These are phyloP conservation scores for Glaciozyma martinii DNA, from an alignment of 768 basidiomycete genomes.

Conservation along the genomic window DNA sequence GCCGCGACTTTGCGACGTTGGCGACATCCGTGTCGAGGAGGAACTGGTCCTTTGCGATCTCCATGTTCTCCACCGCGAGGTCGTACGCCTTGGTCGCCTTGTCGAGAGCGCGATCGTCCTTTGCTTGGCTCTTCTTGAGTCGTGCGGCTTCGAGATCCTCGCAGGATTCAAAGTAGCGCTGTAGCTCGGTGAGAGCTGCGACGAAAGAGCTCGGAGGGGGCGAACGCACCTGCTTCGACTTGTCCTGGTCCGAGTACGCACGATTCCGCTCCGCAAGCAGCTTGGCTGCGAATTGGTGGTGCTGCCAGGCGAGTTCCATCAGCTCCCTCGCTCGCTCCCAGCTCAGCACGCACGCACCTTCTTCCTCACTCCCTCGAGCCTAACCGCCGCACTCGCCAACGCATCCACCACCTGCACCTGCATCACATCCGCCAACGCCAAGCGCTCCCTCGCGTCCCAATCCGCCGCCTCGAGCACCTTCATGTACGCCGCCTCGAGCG, in stretches of 20 bases:
- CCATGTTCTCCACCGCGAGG: conserved; percentile 15
- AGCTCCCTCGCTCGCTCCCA: background rate
- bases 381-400: conserved; percentile 10
- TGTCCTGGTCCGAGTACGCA: conserved; percentile 12
- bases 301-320: conserved; percentile 3
- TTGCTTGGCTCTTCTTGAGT: conserved; percentile 10
- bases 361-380: conserved; percentile 25
- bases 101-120: conserved; percentile 11
- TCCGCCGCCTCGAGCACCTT: conserved; percentile 20
- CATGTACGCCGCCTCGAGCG: conserved; percentile 7
- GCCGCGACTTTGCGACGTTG: conserved; percentile 13
- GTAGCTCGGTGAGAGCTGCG: background rate
- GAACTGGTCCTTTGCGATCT: conserved; percentile 12
- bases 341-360: conserved; percentile 11
- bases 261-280: conserved; percentile 25
- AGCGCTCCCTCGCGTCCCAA: conserved; percentile 6
- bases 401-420: background rate
- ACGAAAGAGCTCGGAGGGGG: background rate
- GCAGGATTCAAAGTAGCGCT: conserved; percentile 20
- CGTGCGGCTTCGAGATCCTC: conserved; percentile 21
- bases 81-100: conserved; percentile 20
- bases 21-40: conserved; percentile 20
- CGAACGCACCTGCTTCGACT: conserved; percentile 9
- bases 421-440: background rate
- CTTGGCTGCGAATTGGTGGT: conserved; percentile 13